A percentile compares a stretch with the other conserved stretches of the same genome.
phyloP scores from a whole-genome alignment of 345 rosid species.

The Citrus mangshanensis region DNA sequence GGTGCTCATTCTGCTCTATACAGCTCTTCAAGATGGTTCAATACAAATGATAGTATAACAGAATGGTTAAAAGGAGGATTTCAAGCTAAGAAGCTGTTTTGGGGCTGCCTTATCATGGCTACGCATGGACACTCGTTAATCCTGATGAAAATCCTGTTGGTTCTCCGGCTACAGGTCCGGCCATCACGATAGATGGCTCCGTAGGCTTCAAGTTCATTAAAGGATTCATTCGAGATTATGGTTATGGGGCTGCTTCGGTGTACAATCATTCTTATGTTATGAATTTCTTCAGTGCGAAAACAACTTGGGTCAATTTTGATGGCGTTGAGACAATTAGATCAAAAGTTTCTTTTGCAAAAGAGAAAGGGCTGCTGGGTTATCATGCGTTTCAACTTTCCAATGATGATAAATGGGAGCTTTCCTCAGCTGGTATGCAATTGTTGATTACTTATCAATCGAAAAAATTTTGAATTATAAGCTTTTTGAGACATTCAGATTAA shows the following conservation, averaged over 20 bases:
- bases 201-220: background rate
- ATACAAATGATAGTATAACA: constrained; percentile 1
- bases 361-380: constrained; percentile 7
- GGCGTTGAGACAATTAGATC: constrained; percentile 3
- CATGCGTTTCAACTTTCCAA: constrained; percentile 3
- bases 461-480: too few species aligned
- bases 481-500: too few species aligned
- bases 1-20: constrained; percentile 28
- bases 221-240: background rate
- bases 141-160: constrained; percentile 6
- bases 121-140: constrained; percentile 18
- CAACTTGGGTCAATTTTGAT: constrained; percentile 6
- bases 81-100: constrained; percentile 14
- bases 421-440: background rate
- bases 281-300: background rate
- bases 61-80: constrained; percentile 27
- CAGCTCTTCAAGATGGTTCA: background rate
- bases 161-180: constrained; percentile 19
- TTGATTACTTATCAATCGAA: too few species aligned
- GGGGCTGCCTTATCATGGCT: constrained; percentile 31
- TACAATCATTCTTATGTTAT: background rate
- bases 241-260: background rate
- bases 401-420: constrained; percentile 9
- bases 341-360: constrained; percentile 3
- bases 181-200: constrained; percentile 13